These are phyloP conservation scores for Tetraselmis striata DNA, from an alignment of 139 green algal genomes.

Conservation along the genomic window DNA sequence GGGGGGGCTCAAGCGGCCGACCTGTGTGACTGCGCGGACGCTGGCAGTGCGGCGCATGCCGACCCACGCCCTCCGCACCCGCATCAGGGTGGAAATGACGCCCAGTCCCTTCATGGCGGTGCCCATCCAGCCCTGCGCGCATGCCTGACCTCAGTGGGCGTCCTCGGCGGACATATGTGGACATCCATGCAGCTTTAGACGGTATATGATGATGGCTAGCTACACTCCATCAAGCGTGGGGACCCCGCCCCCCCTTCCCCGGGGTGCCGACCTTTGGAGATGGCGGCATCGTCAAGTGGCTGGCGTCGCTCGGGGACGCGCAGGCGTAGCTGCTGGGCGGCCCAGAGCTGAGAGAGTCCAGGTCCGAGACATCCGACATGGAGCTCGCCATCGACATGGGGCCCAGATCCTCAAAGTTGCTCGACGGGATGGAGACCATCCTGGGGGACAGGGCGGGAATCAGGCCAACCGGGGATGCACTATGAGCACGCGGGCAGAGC, in stretches of 20 bases:
- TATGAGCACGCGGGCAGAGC: no score
- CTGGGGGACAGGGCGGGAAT: no score
- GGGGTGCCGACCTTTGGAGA: background rate
- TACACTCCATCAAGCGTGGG: no score
- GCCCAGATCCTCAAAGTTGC: background rate
- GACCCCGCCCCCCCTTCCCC: background rate
- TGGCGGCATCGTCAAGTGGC: background rate
- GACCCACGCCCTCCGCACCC: background rate
- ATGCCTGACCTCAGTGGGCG: no score
- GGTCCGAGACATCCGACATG: background rate
- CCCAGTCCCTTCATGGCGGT: background rate
- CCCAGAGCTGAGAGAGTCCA: background rate
- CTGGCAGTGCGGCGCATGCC: background rate
- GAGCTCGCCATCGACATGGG: background rate
- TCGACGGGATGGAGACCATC: no score
- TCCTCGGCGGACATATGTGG: no score
- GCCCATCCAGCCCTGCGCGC: background rate
- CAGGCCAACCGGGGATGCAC: no score
- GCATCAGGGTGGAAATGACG: background rate
- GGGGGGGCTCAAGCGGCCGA: no score
- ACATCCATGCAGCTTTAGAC: no score
- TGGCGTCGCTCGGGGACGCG: background rate
- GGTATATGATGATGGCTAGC: no score
- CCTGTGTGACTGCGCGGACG: background rate
- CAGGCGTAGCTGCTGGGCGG: background rate